Evolutionary conservation across 108 stramenopile species (phyloP).

Genomic region (Nannochloropsis salina): DNA sequence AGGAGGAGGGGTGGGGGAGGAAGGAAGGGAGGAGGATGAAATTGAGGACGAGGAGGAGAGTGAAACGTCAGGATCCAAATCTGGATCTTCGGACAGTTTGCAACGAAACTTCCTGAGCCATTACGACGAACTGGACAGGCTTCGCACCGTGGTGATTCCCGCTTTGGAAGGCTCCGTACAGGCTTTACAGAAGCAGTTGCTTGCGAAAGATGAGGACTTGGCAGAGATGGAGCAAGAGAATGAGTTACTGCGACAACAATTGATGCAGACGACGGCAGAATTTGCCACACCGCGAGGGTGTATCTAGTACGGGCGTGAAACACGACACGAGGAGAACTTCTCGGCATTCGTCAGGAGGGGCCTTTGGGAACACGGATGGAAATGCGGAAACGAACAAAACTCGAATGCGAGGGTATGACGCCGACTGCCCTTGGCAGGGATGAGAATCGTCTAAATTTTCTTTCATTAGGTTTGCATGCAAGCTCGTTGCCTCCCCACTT

Average conservation of each 20-base stretch:
- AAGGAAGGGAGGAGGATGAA: background rate
- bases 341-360: no score
- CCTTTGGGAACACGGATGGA: no score
- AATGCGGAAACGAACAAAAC: no score
- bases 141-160: background rate
- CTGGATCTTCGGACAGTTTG: background rate
- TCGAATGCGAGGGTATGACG: no score
- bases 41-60: background rate
- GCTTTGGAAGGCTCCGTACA: background rate
- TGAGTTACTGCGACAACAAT: background rate
- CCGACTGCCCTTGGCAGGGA: no score
- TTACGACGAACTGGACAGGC: conserved; percentile 16
- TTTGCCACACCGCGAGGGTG: background rate
- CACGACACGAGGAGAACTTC: no score
- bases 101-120: background rate
- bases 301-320: no score
- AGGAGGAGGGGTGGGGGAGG: background rate
- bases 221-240: background rate
- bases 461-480: no score
- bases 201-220: background rate
- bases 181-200: background rate
- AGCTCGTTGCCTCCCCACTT: no score
- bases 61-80: background rate
- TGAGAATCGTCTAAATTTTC: no score
- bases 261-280: background rate